Evolutionary conservation across 768 basidiomycete genomes (phyloP).

Genomic region (Suillus ampliporus): DNA sequence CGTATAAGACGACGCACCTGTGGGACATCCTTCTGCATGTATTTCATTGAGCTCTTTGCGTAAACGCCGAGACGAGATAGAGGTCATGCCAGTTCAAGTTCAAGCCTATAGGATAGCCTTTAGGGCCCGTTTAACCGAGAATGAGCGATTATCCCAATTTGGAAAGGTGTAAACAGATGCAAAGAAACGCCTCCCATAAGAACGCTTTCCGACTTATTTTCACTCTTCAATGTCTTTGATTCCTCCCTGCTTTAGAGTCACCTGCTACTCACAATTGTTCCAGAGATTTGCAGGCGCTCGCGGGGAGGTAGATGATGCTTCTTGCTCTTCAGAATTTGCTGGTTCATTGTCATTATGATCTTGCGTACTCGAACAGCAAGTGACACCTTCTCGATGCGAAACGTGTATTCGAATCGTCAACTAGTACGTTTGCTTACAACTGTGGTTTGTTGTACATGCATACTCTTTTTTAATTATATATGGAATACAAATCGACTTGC

Average conservation of each 20-base stretch:
- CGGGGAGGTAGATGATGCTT: conserved; percentile 59
- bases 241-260: conserved; percentile 75
- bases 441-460: background rate
- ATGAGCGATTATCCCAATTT: conserved; percentile 15
- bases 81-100: conserved; percentile 51
- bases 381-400: conserved; percentile 1
- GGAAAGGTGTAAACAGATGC: conserved; percentile 39
- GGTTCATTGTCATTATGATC: conserved; percentile 5
- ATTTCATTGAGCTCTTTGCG: conserved; percentile 77
- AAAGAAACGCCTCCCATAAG: conserved; percentile 43
- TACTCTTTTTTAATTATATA: too few species aligned
- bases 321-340: conserved; percentile 29
- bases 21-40: conserved; percentile 66
- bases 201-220: conserved; percentile 17
- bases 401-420: background rate
- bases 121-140: background rate
- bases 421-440: background rate
- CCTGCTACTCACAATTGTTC: conserved; percentile 51
- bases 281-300: conserved; percentile 70
- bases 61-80: conserved; percentile 67
- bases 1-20: conserved; percentile 45
- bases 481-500: background rate
- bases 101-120: conserved; percentile 17
- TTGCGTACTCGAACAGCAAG: conserved; percentile 16
- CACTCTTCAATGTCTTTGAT: conserved; percentile 40